Conservation (phyloP, 805 yeast genomes). For the Zygosaccharomyces bisporus region DNA sequence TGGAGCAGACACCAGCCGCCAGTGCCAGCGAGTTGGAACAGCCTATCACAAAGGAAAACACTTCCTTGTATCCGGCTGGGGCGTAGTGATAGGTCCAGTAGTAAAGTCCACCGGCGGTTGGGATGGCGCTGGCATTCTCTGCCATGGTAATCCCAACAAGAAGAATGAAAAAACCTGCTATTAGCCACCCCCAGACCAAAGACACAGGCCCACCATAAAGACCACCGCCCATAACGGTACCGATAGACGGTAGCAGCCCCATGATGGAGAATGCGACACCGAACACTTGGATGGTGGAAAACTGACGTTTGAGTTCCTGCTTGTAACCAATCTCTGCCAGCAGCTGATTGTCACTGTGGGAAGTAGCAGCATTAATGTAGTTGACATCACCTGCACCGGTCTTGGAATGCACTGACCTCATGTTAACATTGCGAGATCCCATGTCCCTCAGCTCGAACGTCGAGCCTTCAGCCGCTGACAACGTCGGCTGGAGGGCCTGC, state of each 20-base stretch:
- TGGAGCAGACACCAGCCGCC: conserved; percentile 62
- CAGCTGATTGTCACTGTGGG: conserved; percentile 23
- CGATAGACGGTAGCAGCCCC: conserved; percentile 65
- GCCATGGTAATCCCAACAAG: conserved; percentile 61
- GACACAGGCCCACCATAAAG: conserved; percentile 57
- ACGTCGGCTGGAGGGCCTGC: conserved; percentile 2
- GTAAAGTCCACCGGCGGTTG: conserved; percentile 73
- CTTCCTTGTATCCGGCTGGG: conserved; percentile 49
- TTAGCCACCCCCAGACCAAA: conserved; percentile 71
- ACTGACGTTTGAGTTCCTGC: conserved; percentile 60
- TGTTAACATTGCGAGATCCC: conserved; percentile 5
- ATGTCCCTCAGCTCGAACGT: conserved; percentile 12
- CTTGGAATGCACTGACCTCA: conserved; percentile 19
- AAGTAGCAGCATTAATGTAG: conserved; percentile 23
- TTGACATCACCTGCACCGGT: conserved; percentile 30
- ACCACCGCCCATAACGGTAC: conserved; percentile 52
- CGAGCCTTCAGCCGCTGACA: conserved; percentile 13
- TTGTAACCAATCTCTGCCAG: conserved; percentile 56
- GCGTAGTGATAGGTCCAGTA: conserved; percentile 67
- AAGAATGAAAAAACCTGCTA: conserved; percentile 51
- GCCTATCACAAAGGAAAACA: conserved; percentile 61
- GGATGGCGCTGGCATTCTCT: conserved; percentile 63
- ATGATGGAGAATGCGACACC: conserved; percentile 70
- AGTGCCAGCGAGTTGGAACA: conserved; percentile 65
- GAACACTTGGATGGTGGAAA: conserved; percentile 59